Percentiles rank a stretch among this genome's conserved stretches.
phyloP scores from a whole-genome alignment of 257 asterid genomes.

The Primulina huaijiensis region DNA sequence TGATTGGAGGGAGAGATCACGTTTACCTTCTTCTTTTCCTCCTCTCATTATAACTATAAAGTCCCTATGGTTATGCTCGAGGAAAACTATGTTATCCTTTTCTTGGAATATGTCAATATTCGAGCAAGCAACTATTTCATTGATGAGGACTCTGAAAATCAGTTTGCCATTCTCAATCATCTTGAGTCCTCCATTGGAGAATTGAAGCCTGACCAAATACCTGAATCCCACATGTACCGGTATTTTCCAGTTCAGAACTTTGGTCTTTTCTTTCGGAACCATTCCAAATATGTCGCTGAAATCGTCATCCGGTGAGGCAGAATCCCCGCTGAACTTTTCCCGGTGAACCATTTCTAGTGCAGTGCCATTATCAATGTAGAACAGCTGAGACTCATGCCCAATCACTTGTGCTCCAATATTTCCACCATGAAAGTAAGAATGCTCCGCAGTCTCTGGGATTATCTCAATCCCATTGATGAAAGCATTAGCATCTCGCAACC shows the following conservation, averaged over 20 bases:
- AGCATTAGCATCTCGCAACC: neutral
- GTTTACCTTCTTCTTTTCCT: slow-evolving; percentile 27
- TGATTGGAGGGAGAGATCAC: slow-evolving; percentile 25
- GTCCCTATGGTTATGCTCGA: slow-evolving; percentile 26
- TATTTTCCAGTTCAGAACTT: slow-evolving; percentile 28
- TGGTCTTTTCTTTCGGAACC: slow-evolving; percentile 24
- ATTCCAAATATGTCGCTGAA: slow-evolving; percentile 26
- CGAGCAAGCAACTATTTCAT: slow-evolving; percentile 28
- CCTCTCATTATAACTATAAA: slow-evolving; percentile 35
- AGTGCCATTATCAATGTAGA: slow-evolving; percentile 37
- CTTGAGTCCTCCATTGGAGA: slow-evolving; percentile 30
- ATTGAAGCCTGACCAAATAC: slow-evolving; percentile 41
- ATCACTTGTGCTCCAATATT: neutral
- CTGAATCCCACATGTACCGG: slow-evolving; percentile 38
- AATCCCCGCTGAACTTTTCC: slow-evolving; percentile 29
- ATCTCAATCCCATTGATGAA: slow-evolving; percentile 15
- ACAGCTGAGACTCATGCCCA: slow-evolving; percentile 16
- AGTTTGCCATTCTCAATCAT: slow-evolving; percentile 25
- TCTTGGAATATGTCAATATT: slow-evolving; percentile 31
- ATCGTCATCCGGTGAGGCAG: slow-evolving; percentile 30
- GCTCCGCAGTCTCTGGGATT: neutral
- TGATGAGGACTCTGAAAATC: slow-evolving; percentile 28
- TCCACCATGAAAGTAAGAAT: neutral
- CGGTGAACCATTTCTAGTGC: slow-evolving; percentile 37
- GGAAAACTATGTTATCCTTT: slow-evolving; percentile 26